Evolutionary conservation across 768 basidiomycete species (phyloP).

Genomic region (Chalciporus sphaerocephalus): DNA sequence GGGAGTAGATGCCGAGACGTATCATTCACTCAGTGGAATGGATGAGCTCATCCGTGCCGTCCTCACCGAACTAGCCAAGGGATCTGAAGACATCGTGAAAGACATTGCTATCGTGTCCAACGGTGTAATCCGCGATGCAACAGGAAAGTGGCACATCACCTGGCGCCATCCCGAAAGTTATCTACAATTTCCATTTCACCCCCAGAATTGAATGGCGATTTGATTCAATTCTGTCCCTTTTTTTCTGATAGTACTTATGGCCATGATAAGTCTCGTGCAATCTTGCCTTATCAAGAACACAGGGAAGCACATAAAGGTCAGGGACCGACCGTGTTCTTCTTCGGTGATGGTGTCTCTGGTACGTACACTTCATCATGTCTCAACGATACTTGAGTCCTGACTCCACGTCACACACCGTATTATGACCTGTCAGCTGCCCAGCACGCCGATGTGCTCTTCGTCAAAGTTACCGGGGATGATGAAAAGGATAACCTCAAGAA

Average conservation of each 20-base stretch:
- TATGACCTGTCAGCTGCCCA: conserved; percentile 88
- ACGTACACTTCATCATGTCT: conserved; percentile 17
- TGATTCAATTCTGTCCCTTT: neutral
- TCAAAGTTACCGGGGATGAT: conserved; percentile 71
- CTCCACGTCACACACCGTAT: neutral
- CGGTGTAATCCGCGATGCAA: conserved; percentile 67
- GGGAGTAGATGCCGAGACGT: neutral
- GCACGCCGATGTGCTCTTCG: conserved; percentile 93
- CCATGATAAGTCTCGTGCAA: conserved; percentile 95
- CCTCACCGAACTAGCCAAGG: conserved; percentile 67
- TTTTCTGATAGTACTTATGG: conserved; percentile 64
- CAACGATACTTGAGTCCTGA: neutral
- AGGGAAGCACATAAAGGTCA: conserved; percentile 14
- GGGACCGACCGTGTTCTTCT: conserved; percentile 84
- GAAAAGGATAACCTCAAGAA: conserved; percentile 77
- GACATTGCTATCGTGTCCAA: conserved; percentile 94
- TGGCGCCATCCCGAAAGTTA: conserved; percentile 88
- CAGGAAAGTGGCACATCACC: conserved; percentile 66
- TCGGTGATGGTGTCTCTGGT: conserved; percentile 97
- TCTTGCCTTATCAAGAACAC: conserved; percentile 75
- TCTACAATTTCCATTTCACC: conserved; percentile 9
- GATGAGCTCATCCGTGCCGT: conserved; percentile 89
- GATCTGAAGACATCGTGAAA: conserved; percentile 51
- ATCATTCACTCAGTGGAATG: conserved; percentile 84
- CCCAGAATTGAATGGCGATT: neutral